Base-by-base conservation (phyloP, 2,329 filamentous ascomycete genomes). In the Bipolaris cookei region DNA sequence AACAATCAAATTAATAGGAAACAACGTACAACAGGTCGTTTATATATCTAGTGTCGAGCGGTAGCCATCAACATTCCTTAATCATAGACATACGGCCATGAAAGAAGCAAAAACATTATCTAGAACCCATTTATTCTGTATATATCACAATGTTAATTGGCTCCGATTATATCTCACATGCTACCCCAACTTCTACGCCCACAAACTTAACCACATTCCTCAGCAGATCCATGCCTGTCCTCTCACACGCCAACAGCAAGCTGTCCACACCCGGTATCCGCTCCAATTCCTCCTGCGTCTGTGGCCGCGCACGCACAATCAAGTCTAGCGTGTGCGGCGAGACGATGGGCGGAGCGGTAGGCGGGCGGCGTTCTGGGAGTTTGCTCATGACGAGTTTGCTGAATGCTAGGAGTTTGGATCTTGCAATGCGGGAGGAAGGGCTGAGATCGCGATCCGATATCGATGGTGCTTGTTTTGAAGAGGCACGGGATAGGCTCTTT, bases 341-440 rank as follows among this genome's bases (percentile, higher is more conserved):
- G 0, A 73, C 63, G 5, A 75, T 60, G 0, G 65, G 62, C 0
- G 18, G 43, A 1, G 56, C 59, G 16, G 54, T 28, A 1, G 34
- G 13, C 6, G 39, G 13, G 2, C 39, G 20, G 7, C 20, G 49
- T 16, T 46, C 41, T 14, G 51, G 28, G 1, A 69, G 39, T 49
- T 63, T 71, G 1, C 52, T 44, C 3, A 65, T 59, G 0, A 75
- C 65, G 0, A 63, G 62, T 20, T 47, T 71, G 50, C 72, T 74
- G n/a, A 75, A 66, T 0, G 70, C 72, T 2, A 57, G n/a, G 0
- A 75, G 64, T 38, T 73, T 74, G 52, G 23, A 72, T 64, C 16
- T 50, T 55, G 30, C 59, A 59, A 32, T 46, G 23, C 14, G 61
- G 59, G 34, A 46, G n/a, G 18, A 20, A 13, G 34, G 48, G 10